Conservation (phyloP, 441 rosid species). For the Adansonia madagascariensis region DNA sequence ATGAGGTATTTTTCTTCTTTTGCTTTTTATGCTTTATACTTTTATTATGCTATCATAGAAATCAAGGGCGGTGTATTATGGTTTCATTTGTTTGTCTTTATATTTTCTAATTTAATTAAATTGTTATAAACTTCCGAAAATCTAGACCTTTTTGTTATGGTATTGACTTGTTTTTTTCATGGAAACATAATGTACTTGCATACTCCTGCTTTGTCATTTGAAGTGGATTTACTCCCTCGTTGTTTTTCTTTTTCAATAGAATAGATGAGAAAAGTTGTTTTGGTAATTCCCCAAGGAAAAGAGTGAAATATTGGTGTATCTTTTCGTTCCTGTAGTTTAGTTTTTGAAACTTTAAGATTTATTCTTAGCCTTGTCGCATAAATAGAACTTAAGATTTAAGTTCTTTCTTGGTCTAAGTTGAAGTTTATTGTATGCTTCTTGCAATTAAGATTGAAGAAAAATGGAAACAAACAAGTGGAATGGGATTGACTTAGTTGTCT, state of each 20-base stretch:
- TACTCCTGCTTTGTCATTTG: neutral
- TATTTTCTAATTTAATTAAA: neutral
- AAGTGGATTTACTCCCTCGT: neutral
- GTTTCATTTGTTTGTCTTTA: neutral
- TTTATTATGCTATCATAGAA: neutral
- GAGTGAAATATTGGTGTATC: neutral
- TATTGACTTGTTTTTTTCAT: neutral
- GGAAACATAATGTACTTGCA: neutral
- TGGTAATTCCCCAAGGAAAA: no score
- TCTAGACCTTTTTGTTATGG: neutral
- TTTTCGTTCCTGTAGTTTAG: neutral
- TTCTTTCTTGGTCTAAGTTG: neutral
- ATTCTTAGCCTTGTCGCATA: neutral
- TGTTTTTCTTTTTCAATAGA: neutral
- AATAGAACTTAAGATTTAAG: neutral
- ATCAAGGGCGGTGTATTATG: neutral
- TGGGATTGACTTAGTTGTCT: neutral
- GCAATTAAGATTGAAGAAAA: neutral
- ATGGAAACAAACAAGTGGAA: neutral
- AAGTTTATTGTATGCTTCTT: neutral
- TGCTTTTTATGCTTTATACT: neutral
- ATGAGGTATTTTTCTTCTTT: neutral
- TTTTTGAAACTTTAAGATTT: neutral
- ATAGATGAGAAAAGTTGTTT: neutral
- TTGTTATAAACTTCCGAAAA: neutral